Percentiles rank a stretch among this genome's conserved stretches.
Conservation (phyloP, 257 asterid species). For the Nicotiana obtusifolia region DNA sequence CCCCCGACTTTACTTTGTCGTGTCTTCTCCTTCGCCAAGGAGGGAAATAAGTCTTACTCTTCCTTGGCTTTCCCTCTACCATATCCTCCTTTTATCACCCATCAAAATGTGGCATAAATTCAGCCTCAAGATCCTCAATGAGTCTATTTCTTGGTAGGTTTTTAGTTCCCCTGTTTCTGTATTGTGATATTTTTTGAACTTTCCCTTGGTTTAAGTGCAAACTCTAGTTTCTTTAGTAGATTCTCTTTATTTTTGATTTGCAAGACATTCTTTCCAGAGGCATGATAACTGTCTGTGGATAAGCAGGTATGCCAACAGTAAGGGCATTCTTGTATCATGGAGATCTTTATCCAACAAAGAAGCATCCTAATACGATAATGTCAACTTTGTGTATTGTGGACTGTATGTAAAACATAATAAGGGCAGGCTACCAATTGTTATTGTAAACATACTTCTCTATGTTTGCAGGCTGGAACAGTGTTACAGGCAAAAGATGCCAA, state of each 20-base stretch:
- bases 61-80: neutral
- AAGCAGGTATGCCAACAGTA: neutral
- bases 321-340: neutral
- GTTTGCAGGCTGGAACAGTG: slow-evolving; percentile 72
- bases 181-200: neutral
- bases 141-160: neutral
- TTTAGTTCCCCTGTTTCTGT: neutral
- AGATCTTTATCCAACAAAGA: neutral
- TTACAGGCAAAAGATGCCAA: slow-evolving; percentile 46
- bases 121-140: neutral
- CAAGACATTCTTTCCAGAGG: neutral
- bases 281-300: neutral
- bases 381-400: slow-evolving; percentile 1
- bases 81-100: neutral
- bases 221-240: neutral
- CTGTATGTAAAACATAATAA: neutral
- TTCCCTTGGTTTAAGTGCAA: neutral
- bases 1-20: neutral
- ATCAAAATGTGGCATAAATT: neutral
- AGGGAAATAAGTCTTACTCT: neutral
- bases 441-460: neutral
- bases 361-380: neutral
- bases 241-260: neutral
- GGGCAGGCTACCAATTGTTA: neutral
- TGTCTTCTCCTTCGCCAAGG: neutral